Base-by-base conservation (phyloP, 208 protist species). In the Novymonas esmeraldas region DNA sequence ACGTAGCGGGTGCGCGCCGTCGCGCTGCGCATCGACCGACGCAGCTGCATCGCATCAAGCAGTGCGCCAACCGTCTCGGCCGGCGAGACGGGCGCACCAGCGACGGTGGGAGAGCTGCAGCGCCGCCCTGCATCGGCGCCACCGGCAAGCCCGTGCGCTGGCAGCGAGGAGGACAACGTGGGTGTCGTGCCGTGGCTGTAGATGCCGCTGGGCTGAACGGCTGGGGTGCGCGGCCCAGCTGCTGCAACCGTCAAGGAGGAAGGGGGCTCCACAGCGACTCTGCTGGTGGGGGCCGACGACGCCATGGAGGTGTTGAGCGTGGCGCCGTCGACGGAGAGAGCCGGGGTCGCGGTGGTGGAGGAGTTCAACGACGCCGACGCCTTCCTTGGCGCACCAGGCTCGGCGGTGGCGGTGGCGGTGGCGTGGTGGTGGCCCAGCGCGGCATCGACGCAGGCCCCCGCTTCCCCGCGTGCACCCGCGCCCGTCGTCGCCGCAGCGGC, bases 11-110 rank as follows among this genome's bases (percentile, higher is more conserved):
- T 45, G 60, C 42, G 33, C 24, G 39, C 48, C 54, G 78, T 76
- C 9, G 44, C 50, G 16, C 56, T 29, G 34, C 61, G 67, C 4
- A 84, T 68, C 6, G 79, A 73, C 14, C 57, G 42, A 6, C 46
- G 52, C 39, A 87, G 70, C 44, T 72, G 72, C 71, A 76, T 74
- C 3, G 55, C 58, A 11, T 82, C 65, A 11, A 78, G 22, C 26
- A 82, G 28, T 52, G 68, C 58, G 7, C 52, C 51, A 24, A 74
- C 33, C 29, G 44, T 36, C 50, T 74, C 60, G 0, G 54, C 52
- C 1, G 51, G 44, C 7, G 52, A 41, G 5, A 38, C 31, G 5
- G 14, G 16, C 10, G 52, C 7, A 4, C 14, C 33, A 22, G 44
- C 22, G 26, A n/a, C 28, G 28, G 10, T 1, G 31, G 24, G 24